Conservation (phyloP, 2,329 filamentous ascomycete species). For the Talaromyces sp. region DNA sequence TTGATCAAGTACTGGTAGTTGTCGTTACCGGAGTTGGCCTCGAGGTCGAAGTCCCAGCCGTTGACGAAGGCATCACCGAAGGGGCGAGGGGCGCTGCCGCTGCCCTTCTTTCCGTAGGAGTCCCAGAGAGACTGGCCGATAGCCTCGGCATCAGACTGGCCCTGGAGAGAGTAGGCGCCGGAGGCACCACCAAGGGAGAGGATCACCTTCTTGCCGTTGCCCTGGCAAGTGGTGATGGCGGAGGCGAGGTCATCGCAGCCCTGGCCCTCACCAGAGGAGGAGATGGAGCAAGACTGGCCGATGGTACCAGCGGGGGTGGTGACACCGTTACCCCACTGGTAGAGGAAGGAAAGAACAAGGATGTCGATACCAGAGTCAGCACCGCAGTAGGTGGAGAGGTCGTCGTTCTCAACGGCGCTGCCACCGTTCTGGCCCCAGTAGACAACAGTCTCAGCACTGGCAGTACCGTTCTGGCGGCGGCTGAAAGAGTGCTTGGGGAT, state of each 20-base stretch:
- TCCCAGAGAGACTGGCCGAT: slow-evolving; percentile 42
- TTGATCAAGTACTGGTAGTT: slow-evolving; percentile 41
- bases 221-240: slow-evolving; percentile 41
- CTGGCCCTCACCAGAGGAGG: neutral
- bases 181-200: slow-evolving; percentile 42
- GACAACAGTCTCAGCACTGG: slow-evolving; percentile 6
- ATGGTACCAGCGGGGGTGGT: slow-evolving; percentile 37
- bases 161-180: slow-evolving; percentile 31
- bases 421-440: slow-evolving; percentile 10
- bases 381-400: slow-evolving; percentile 30
- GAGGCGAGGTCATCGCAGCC: slow-evolving; percentile 35
- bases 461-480: slow-evolving; percentile 1
- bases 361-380: slow-evolving; percentile 37
- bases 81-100: slow-evolving; percentile 45
- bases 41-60: slow-evolving; percentile 51
- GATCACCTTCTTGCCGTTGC: slow-evolving; percentile 41
- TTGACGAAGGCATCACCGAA: slow-evolving; percentile 47
- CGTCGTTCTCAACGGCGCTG: slow-evolving; percentile 6
- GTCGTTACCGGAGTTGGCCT: slow-evolving; percentile 31
- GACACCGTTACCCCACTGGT: slow-evolving; percentile 30
- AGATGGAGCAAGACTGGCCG: slow-evolving; percentile 35
- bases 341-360: slow-evolving; percentile 41
- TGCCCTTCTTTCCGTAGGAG: slow-evolving; percentile 36
- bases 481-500: neutral
- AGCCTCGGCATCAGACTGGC: slow-evolving; percentile 32